Base-by-base conservation (phyloP, 2,329 filamentous ascomycete species). In the Fonsecaea pugnacius region DNA sequence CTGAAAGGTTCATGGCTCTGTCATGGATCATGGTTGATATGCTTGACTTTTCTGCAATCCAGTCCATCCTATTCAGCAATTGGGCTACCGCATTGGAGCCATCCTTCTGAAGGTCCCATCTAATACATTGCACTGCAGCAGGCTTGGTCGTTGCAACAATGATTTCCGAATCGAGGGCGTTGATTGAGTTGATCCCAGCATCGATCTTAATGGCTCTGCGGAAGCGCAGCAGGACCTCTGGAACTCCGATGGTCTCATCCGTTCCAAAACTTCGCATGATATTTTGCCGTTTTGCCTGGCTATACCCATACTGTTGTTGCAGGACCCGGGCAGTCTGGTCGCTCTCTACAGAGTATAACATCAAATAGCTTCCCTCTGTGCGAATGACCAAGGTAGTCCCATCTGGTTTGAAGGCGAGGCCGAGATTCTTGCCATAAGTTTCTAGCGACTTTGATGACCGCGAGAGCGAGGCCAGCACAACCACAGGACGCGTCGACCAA, bases 161-260 rank as follows among this genome's bases (percentile, higher is more conserved):
- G 46, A 99, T 82, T 76, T 98, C 95, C 62, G 96, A 91, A 70
- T 98, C 95, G 24, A 98, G 83, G 2, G 95, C 94, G 60, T 98
- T 80, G 10, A 91, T 92, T 72, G 89, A 91, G 70, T 89, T 88
- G 71, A 99, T 97, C 2, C 95, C 95, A 2, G 95, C 95, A 77
- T 99, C 95, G 18, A 99, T 92, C 75, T 96, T 96, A 73, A 99
- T 98, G 14, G 96, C 94, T 91, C 97, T 96, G 63, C 94, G 87
- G 77, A 99, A 99, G 10, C 92, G 90, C 55, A 99, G 84, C 72
- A 90, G 96, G 62, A 96, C 87, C 77, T 99, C 95, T 59, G 87
- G 86, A 57, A 96, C 88, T 3, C 91, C 91, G 55, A 85, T 85
- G 9, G 91, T 91, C 75, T 97, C 95, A 36, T 93, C 93, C 1